Evolutionary conservation across 305 asterid species (phyloP), one percentile per base, ranked within the genome.

Genomic region (Fraxinus sp.): DNA sequence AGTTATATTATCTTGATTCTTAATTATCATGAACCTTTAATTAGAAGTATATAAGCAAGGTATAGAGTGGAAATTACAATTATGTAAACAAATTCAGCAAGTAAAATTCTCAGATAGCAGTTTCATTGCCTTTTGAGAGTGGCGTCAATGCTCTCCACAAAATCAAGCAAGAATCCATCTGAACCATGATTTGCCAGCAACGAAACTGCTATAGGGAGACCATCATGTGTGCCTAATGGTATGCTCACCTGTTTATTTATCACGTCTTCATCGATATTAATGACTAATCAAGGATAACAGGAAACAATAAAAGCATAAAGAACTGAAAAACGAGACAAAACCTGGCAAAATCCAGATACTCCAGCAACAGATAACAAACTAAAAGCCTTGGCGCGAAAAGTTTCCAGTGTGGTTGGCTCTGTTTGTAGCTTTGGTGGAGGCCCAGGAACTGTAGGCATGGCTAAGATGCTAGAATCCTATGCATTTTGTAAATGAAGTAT

Each of bases 341-440:
- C 98, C 98, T 95, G 98, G 83, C 98, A 95, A 85, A 91, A 88
- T 72, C 98, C 99, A 9, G 99, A 95, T 49, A 94, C 92, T 83
- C 97, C 98, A 37, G 97, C 97, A 74, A 95, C 89, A 41, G 99
- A 94, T 79, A 93, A 88, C 87, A 95, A 86, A 80, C 98, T 87
- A 78, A 95, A 94, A 52, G 98, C 99, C 85, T 92, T 93, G 59
- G 93, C 94, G n/a, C 97, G 97, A 74, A 93, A 93, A 14, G 39
- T 82, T 86, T 94, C 98, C 79, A 93, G 81, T 5, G 90, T 22
- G 35, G 87, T 86, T 4, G 97, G 85, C 36, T 93, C 98, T 2
- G 91, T 90, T 83, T 89, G 89, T 79, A 95, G 91, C 90, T 90
- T 90, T 7, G 98, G 97, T 14, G 98, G 97, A 80, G 94, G 96